Conservation (phyloP, 306 rosid species). For the Quercus mongolica region DNA sequence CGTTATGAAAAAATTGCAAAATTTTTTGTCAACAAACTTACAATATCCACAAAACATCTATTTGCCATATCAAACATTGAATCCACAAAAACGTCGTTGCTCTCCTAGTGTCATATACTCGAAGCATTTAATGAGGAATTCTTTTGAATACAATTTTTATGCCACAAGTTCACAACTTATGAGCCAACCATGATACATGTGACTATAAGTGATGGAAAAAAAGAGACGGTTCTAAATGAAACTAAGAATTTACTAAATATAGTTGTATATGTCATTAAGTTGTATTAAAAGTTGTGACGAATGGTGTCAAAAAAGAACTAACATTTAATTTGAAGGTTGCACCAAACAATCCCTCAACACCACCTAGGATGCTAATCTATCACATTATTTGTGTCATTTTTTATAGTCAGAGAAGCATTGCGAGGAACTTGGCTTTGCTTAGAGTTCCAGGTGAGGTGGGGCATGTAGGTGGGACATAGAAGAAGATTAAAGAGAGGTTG, state of each 20-base stretch:
- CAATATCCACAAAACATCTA: no score
- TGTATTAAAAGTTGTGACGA: no score
- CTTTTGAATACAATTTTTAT: no score
- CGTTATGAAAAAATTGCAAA: no score
- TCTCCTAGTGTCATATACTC: conserved; percentile 12
- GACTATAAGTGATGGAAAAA: no score
- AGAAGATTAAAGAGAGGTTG: conserved; percentile 36
- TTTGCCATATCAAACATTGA: conserved; percentile 4
- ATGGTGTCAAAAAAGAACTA: no score
- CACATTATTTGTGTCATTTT: conserved; percentile 25
- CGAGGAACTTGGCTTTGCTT: conserved; percentile 39
- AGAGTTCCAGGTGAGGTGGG: conserved; percentile 40
- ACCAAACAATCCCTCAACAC: conserved; percentile 40
- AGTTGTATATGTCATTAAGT: no score
- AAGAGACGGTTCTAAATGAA: no score
- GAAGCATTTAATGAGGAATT: neutral
- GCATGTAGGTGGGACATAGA: conserved; percentile 32
- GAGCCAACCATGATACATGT: no score
- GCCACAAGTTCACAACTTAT: no score
- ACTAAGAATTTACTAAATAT: no score
- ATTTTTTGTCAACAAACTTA: no score
- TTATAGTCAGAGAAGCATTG: conserved; percentile 37
- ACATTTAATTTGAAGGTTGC: conserved; percentile 18
- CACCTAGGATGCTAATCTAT: conserved; percentile 81
- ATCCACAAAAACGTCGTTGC: conserved; percentile 23